These are phyloP conservation scores for Malania oleifera DNA, from an alignment of 164 flowering plant genomes.

Conservation along the genomic window DNA sequence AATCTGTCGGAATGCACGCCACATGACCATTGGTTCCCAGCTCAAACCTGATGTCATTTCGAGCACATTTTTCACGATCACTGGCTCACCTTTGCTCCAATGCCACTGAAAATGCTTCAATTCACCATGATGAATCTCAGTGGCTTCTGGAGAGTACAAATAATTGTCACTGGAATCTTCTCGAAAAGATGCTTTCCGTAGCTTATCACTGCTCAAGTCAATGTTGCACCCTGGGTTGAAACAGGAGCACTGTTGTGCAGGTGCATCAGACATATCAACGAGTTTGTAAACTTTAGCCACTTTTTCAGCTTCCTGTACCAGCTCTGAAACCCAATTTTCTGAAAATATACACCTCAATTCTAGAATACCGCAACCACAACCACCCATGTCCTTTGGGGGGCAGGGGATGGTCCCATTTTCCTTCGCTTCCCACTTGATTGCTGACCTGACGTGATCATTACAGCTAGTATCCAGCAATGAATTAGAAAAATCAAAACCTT, in stretches of 20 bases:
- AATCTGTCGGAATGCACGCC: conserved; percentile 79
- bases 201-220: conserved; percentile 7
- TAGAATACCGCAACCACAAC: conserved; percentile 43
- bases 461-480: conserved; percentile 8
- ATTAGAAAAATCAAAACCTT: not conserved
- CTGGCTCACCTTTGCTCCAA: conserved; percentile 84
- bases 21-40: conserved; percentile 99
- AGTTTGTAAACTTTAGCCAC: conserved; percentile 14
- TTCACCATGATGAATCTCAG: conserved; percentile 39
- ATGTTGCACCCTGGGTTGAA: conserved; percentile 16
- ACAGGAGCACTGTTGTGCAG: conserved; percentile 36
- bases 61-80: conserved; percentile 73
- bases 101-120: conserved; percentile 79
- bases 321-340: conserved; percentile 28
- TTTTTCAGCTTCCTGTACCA: conserved; percentile 49
- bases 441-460: conserved; percentile 2
- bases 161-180: conserved; percentile 49
- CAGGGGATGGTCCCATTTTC: conserved; percentile 52
- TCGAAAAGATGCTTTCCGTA: conserved; percentile 63
- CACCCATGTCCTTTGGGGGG: conserved; percentile 35
- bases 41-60: conserved; percentile 67
- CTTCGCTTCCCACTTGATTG: conserved; percentile 33
- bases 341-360: conserved; percentile 30
- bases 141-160: conserved; percentile 63
- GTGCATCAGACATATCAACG: conserved; percentile 12